Base-by-base conservation (phyloP, 2,329 filamentous ascomycete species). In the Fusarium austroafricanum region DNA sequence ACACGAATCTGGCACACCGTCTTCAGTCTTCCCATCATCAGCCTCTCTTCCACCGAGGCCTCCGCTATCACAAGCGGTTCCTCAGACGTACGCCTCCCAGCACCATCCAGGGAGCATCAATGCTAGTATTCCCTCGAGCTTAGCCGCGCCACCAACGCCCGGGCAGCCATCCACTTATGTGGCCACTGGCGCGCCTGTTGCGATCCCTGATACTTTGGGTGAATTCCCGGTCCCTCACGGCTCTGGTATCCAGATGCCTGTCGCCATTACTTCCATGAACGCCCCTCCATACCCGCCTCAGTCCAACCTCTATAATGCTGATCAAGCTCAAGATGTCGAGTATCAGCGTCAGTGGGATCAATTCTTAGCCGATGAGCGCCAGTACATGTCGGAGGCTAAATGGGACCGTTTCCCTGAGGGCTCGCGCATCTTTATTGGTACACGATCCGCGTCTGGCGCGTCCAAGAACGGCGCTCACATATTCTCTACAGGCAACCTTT, bases 381-480 rank as follows among this genome's bases (percentile, higher is more conserved):
- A 86, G 68, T 93, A 93, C 77, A 91, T 93, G 71, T 87, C 88
- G 0, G 91, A 94, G 73, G 92, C 90, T 29, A 89, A 91, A 72
- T 95, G 92, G 92, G 91, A 94, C 73, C 87, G 89, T 65, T 95
- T 95, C 73, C 92, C 92, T 0, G 84, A 89, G 52, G 90, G 90
- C 6, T 94, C 92, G 18, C 86, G 92, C 62, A 84, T 96, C 51
- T 95, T 95, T 75, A 92, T 96, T 76, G 92, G 92, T 93, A 84
- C 76, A 86, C 75, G 45, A 63, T 62, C 64, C 59, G 56, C 66
- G 63, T 71, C 71, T 67, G 73, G 67, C 63, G 70, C 68, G 63
- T 71, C 66, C 67, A 73, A 74, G 67, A 65, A 59, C 20, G 55
- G 56, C 67, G 66, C 61, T 70, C 63, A 61, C 54, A 68, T 66